A percentile compares a stretch with the other conserved stretches of the same genome.
phyloP scores from a whole-genome alignment of 78 protist species.

The Emiliania huxleyi region DNA sequence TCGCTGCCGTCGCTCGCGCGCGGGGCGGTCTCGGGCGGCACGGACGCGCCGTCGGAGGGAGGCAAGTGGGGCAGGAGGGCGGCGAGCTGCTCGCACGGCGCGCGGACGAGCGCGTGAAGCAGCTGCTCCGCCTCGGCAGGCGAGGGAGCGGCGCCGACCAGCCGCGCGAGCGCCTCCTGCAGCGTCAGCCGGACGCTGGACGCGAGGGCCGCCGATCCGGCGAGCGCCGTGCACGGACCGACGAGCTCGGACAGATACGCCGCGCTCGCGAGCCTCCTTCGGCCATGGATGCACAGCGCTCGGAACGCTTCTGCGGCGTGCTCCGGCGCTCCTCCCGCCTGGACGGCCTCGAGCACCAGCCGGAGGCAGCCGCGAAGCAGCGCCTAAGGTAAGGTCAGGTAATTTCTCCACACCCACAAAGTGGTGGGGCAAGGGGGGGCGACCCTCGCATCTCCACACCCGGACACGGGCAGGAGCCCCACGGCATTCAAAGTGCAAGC shows the following conservation, averaged over 20 bases:
- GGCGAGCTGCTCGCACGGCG: background rate
- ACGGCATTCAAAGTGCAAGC: no score
- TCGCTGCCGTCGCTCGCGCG: no score
- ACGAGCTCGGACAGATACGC: background rate
- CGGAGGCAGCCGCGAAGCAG: background rate
- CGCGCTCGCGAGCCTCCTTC: background rate
- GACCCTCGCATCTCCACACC: no score
- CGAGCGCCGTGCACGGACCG: background rate
- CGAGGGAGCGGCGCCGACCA: background rate
- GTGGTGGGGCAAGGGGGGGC: no score
- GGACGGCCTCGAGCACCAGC: background rate
- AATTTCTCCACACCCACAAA: no score
- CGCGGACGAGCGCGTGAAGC: background rate
- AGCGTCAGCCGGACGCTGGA: background rate
- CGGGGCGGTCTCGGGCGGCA: no score
- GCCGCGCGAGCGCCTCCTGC: background rate
- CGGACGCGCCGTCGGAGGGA: no score
- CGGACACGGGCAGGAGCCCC: no score
- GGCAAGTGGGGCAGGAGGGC: no score
- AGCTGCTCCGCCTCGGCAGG: background rate
- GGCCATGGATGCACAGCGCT: background rate
- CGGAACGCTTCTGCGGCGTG: background rate
- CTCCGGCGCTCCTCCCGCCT: background rate
- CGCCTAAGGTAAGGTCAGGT: no score
- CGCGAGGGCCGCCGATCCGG: background rate